Evolutionary conservation across 805 yeast species (phyloP).

Genomic region (Wickerhamomyces ciferrii): DNA sequence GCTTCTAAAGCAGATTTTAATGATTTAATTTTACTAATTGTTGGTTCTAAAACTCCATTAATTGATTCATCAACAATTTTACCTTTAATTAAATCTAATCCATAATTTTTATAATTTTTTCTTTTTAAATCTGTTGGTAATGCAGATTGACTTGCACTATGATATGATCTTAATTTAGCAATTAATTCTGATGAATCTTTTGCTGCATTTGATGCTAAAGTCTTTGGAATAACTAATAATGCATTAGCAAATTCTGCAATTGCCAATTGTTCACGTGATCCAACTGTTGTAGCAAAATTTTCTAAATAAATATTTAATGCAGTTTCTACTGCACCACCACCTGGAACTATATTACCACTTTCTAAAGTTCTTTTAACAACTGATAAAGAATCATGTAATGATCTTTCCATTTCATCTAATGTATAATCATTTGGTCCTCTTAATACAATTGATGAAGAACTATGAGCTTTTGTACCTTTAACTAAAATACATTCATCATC

Average conservation of each 20-base stretch:
- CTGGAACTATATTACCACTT: constrained; percentile 92
- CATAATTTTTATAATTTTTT: constrained; percentile 83
- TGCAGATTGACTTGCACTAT: constrained; percentile 89
- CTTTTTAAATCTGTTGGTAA: constrained; percentile 79
- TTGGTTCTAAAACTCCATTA: constrained; percentile 93
- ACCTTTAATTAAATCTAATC: constrained; percentile 87
- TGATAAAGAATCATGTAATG: constrained; percentile 87
- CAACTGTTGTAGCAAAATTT: constrained; percentile 96
- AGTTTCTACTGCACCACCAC: constrained; percentile 98
- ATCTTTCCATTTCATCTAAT: constrained; percentile 97
- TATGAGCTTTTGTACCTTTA: constrained; percentile 90
- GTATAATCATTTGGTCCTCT: constrained; percentile 96
- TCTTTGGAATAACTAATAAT: constrained; percentile 88
- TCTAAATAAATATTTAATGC: constrained; percentile 93
- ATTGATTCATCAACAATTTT: constrained; percentile 81
- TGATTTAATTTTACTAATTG: constrained; percentile 86
- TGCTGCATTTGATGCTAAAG: constrained; percentile 95
- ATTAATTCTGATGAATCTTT: constrained; percentile 93
- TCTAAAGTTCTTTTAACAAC: constrained; percentile 96
- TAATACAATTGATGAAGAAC: constrained; percentile 84
- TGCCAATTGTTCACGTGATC: constrained; percentile 95
- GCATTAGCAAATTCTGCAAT: constrained; percentile 96
- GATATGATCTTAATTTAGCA: constrained; percentile 93
- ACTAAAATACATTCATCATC: constrained; percentile 96
- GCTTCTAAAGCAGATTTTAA: constrained; percentile 97